Evolutionary conservation across 2,329 filamentous ascomycete genomes (phyloP).

Genomic region (Ustilaginoidea virens): DNA sequence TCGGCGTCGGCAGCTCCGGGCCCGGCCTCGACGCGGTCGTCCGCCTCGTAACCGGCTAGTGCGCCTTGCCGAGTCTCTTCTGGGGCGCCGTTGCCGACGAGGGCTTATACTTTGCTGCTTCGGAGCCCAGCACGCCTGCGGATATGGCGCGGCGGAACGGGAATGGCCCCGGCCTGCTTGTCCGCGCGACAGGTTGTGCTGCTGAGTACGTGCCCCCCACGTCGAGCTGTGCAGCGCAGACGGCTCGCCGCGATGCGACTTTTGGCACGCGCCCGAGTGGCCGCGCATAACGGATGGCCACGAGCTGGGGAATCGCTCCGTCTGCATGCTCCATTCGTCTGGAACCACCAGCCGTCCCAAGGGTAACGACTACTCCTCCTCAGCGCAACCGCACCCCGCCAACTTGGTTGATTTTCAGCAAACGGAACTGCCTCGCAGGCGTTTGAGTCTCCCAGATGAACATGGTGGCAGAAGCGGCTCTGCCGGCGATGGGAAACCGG

Average conservation of each 20-base stretch:
- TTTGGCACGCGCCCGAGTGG: conserved; percentile 31
- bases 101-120: conserved; percentile 42
- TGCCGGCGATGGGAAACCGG: conserved; percentile 15
- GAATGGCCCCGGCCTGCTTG: conserved; percentile 25
- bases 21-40: conserved; percentile 37
- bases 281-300: conserved; percentile 31
- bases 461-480: conserved; percentile 20
- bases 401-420: background rate
- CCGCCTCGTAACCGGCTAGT: conserved; percentile 39
- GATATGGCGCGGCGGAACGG: conserved; percentile 33
- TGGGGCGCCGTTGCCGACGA: conserved; percentile 42
- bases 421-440: too few relatives aligned
- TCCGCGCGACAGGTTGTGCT: conserved; percentile 31
- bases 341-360: conserved; percentile 34
- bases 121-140: conserved; percentile 28
- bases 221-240: conserved; percentile 13
- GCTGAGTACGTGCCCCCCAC: conserved; percentile 23
- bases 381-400: background rate
- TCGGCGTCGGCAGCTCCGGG: conserved; percentile 33
- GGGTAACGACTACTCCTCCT: conserved; percentile 10
- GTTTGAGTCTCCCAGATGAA: conserved; percentile 30
- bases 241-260: conserved; percentile 11
- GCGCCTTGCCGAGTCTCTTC: conserved; percentile 35
- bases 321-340: conserved; percentile 31
- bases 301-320: conserved; percentile 23